These are phyloP conservation scores for Elsinoe fawcettii DNA, from an alignment of 2,329 filamentous ascomycete genomes.

Conservation along the genomic window DNA sequence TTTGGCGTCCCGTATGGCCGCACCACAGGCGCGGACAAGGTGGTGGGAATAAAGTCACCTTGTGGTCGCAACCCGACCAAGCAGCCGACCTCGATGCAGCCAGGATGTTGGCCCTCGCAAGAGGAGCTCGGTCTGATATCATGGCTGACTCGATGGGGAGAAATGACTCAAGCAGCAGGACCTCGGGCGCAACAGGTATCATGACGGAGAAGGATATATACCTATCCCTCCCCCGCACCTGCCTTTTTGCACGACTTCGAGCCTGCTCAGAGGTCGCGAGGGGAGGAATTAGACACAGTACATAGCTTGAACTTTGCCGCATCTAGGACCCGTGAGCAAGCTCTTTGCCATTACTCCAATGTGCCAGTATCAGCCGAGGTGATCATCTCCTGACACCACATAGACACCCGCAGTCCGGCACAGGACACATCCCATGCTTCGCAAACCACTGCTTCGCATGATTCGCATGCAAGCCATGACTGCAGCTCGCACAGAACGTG, in stretches of 20 bases:
- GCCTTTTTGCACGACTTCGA: too few relatives aligned
- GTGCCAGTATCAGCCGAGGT: background rate
- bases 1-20: background rate
- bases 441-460: conserved; percentile 57
- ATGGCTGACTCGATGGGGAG: too few relatives aligned
- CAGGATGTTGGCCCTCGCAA: background rate
- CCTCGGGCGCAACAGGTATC: too few relatives aligned
- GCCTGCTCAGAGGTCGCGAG: too few relatives aligned
- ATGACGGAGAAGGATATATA: too few relatives aligned
- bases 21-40: background rate
- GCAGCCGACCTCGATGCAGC: background rate
- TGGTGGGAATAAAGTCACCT: background rate
- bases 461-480: conserved; percentile 56
- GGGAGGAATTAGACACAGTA: too few relatives aligned
- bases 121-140: background rate
- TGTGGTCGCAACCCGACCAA: background rate
- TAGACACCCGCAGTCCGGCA: conserved; percentile 48
- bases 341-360: too few relatives aligned
- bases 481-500: conserved; percentile 55
- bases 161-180: too few relatives aligned
- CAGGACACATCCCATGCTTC: conserved; percentile 47
- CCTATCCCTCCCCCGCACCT: too few relatives aligned
- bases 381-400: conserved; percentile 34
- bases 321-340: too few relatives aligned
- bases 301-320: too few relatives aligned